phyloP scores from a whole-genome alignment of 768 basidiomycete genomes.

The Tephrocybe sp. region DNA sequence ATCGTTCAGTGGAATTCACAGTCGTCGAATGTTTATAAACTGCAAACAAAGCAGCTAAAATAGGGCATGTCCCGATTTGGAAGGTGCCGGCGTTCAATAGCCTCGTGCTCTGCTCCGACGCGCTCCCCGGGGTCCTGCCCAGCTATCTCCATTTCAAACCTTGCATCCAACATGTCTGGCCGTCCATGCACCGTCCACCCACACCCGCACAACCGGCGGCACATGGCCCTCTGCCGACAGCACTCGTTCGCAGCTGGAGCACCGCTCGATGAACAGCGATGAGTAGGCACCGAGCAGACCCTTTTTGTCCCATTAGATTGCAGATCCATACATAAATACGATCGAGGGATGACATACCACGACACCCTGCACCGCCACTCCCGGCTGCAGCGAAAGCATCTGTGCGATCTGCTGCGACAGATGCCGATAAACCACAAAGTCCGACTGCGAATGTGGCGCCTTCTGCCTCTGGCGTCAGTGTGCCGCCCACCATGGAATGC shows the following conservation, averaged over 20 bases:
- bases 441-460: slow-evolving; percentile 67
- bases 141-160: slow-evolving; percentile 3
- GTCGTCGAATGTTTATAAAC: slow-evolving; percentile 16
- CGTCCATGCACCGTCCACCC: slow-evolving; percentile 48
- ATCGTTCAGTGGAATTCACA: neutral
- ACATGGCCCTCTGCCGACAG: slow-evolving; percentile 69
- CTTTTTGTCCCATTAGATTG: slow-evolving; percentile 29
- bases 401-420: slow-evolving; percentile 67
- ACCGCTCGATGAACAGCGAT: slow-evolving; percentile 61
- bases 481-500: neutral
- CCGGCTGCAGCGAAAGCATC: slow-evolving; percentile 55
- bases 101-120: slow-evolving; percentile 16
- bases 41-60: slow-evolving; percentile 15
- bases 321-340: neutral
- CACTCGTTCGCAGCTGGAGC: slow-evolving; percentile 61
- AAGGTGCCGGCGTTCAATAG: slow-evolving; percentile 10
- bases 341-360: slow-evolving; percentile 36
- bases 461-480: slow-evolving; percentile 40
- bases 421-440: slow-evolving; percentile 61
- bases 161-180: slow-evolving; percentile 46
- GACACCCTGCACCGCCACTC: slow-evolving; percentile 51
- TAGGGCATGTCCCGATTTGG: slow-evolving; percentile 8
- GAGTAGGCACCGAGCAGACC: slow-evolving; percentile 55
- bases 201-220: slow-evolving; percentile 67
- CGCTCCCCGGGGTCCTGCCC: slow-evolving; percentile 8